phyloP scores from a whole-genome alignment of 2,329 filamentous ascomycete genomes.

The Zopfia rhizophila region DNA sequence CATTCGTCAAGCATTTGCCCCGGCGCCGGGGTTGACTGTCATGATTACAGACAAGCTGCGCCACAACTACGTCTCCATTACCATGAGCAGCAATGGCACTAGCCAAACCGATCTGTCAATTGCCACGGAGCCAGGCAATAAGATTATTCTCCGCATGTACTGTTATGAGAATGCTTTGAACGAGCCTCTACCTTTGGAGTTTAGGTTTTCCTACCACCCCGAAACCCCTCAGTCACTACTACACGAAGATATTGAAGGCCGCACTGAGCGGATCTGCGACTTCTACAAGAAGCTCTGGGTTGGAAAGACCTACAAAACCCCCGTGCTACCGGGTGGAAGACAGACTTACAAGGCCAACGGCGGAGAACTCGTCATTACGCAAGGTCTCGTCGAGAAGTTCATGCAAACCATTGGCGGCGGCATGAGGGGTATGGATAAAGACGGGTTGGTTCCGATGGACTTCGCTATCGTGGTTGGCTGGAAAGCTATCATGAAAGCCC shows the following conservation, averaged over 20 bases:
- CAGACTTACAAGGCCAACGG: constrained; percentile 22
- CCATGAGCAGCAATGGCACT: constrained; percentile 24
- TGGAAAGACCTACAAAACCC: constrained; percentile 21
- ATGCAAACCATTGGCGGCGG: constrained; percentile 24
- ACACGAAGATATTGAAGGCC: constrained; percentile 23
- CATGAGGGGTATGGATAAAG: constrained; percentile 12
- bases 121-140: constrained; percentile 25
- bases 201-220: constrained; percentile 26
- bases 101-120: constrained; percentile 25
- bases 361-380: constrained; percentile 17
- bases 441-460: constrained; percentile 24
- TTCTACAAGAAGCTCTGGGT: constrained; percentile 29
- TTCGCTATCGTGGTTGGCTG: constrained; percentile 55
- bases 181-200: constrained; percentile 20
- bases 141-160: constrained; percentile 26
- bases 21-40: constrained; percentile 17
- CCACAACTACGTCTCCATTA: constrained; percentile 24
- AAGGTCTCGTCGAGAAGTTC: constrained; percentile 21
- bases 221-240: constrained; percentile 24
- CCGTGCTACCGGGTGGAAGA: constrained; percentile 10
- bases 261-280: constrained; percentile 22
- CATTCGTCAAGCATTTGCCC: constrained; percentile 24
- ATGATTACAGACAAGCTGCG: constrained; percentile 25
- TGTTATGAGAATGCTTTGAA: constrained; percentile 22
- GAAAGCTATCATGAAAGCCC: constrained; percentile 31